phyloP scores from a whole-genome alignment of 805 yeast species.

The Cyberlindnera mycetangii region DNA sequence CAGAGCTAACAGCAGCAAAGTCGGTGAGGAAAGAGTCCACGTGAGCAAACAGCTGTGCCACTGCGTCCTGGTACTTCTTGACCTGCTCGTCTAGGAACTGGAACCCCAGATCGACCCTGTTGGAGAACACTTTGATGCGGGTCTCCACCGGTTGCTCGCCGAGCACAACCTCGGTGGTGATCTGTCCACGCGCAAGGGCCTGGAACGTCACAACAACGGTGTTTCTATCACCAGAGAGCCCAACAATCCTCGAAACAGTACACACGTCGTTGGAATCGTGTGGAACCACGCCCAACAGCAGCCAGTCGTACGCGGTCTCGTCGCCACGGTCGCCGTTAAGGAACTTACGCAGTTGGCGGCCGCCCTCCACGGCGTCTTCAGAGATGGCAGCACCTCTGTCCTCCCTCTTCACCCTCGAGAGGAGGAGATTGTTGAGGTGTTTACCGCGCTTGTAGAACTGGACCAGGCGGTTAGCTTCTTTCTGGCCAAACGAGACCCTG shows the following conservation, averaged over 20 bases:
- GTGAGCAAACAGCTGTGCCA: conserved; percentile 17
- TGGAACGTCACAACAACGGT: conserved; percentile 45
- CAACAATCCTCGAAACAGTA: conserved; percentile 42
- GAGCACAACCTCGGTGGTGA: conserved; percentile 25
- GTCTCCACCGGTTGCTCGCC: conserved; percentile 14
- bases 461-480: conserved; percentile 46
- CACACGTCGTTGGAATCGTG: conserved; percentile 31
- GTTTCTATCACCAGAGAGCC: conserved; percentile 40
- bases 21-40: conserved; percentile 36
- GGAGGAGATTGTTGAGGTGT: conserved; percentile 22
- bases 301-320: conserved; percentile 26
- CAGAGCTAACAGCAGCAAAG: conserved; percentile 34
- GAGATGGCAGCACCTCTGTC: conserved; percentile 5
- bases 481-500: conserved; percentile 48
- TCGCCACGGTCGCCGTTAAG: conserved; percentile 22
- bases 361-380: conserved; percentile 16
- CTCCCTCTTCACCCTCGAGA: conserved; percentile 12
- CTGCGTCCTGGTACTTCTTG: conserved; percentile 12
- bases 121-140: conserved; percentile 16
- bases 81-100: conserved; percentile 11
- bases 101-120: conserved; percentile 19
- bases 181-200: conserved; percentile 45
- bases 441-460: conserved; percentile 34
- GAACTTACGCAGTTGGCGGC: conserved; percentile 21
- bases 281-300: conserved; percentile 25